phyloP scores from a whole-genome alignment of 2,329 filamentous ascomycete species.

The Calonectria multiphialidica region DNA sequence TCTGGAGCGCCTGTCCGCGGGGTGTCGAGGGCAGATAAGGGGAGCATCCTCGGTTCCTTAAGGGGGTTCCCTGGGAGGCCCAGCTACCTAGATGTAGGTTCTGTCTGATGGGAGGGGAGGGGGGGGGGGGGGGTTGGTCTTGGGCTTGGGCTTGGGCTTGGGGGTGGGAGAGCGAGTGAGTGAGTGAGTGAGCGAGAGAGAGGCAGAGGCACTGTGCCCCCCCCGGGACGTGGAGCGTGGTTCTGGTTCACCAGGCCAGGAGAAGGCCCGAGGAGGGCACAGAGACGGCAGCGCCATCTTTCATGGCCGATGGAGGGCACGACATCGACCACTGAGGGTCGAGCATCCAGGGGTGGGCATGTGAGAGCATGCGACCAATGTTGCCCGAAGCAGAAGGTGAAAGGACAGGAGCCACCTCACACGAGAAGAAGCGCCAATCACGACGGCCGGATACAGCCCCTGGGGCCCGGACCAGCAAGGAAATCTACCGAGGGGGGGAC shows the following conservation, averaged over 20 bases:
- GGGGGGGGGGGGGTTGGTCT: not conserved
- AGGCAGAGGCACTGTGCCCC: not conserved
- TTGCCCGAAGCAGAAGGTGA: constrained; percentile 52
- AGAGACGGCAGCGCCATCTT: constrained; percentile 35
- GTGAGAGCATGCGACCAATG: constrained; percentile 49
- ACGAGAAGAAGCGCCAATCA: constrained; percentile 48
- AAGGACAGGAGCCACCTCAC: constrained; percentile 47
- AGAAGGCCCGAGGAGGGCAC: constrained; percentile 42
- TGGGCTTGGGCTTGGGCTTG: not conserved
- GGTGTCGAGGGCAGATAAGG: constrained; percentile 44
- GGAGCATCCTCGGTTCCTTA: constrained; percentile 31
- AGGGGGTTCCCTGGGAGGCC: constrained; percentile 20
- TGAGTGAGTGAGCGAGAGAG: too few relatives aligned
- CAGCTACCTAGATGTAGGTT: constrained; percentile 12
- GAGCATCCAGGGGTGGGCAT: constrained; percentile 42
- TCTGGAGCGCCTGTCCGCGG: constrained; percentile 39
- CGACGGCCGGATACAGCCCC: constrained; percentile 41
- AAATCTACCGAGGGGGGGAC: constrained; percentile 41
- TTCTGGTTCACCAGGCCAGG: not conserved
- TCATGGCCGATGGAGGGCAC: constrained; percentile 28
- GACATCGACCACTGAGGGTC: constrained; percentile 43
- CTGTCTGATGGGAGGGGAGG: not conserved
- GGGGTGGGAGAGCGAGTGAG: not conserved
- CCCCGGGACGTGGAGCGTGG: constrained; percentile 6
- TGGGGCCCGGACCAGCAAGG: constrained; percentile 36